Evolutionary conservation across 2,329 filamentous ascomycete genomes (phyloP), one percentile per base, ranked within the genome.

Genomic region (Coleophoma eucalyptorum): DNA sequence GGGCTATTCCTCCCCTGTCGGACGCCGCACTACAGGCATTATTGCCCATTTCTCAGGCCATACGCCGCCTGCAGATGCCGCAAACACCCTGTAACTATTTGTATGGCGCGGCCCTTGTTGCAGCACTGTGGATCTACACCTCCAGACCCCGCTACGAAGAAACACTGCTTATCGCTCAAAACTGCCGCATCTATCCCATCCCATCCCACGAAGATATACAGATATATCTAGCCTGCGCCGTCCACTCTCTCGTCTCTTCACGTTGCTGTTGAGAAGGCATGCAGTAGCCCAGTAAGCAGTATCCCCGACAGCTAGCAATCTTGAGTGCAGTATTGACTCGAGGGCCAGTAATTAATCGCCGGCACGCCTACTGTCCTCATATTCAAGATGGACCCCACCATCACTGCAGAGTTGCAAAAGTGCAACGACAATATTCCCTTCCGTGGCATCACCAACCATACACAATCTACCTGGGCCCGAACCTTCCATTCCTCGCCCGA

Each of bases 401-500:
- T 84, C 56, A 59, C 71, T 51, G 70, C 72, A 54, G 83, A 86
- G 66, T 72, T 86, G 55, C 72, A 75, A 33, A 76, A 74, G 56
- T 76, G 82, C 65, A 76, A 85, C 62, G 76, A 81, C 58, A 69
- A 74, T 52, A 70, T 94, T 37, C 83, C 90, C 41, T 96, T 97
- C 73, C 88, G 86, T 67, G 89, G 89, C 5, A 78, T 78, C 51
- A 74, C 80, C 53, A 75, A 81, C 48, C 85, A 97, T 68, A 72
- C 85, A 45, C 94, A 97, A 73, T 86, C 86, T 62, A 99, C 94
- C 18, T 99, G 94, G 94, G 94, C 94, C 37, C 86, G 86, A 65
- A 97, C 94, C 46, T 97, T 95, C 73, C 86, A 88, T 63, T 94
- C 87, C 46, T 81, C 85, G 16, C 94, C 94, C 3, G 91, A 97